Base-by-base conservation (phyloP, 176 grass and related monocot species). In the Phoenix roebelenii region DNA sequence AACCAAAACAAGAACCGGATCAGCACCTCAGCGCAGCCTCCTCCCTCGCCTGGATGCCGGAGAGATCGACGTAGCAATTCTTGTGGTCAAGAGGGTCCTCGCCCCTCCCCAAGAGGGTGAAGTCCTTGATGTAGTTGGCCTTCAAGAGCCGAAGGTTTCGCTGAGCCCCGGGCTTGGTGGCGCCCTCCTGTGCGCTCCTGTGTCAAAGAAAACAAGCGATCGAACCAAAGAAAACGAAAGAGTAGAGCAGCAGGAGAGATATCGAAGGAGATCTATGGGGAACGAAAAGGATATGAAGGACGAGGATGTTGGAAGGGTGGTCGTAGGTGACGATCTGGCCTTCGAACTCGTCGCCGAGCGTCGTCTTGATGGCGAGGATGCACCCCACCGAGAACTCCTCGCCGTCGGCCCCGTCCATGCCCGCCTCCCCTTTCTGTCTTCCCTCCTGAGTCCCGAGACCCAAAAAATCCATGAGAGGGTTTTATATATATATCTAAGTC, bases 291-390 rank as follows among this genome's bases (percentile, higher is more conserved):
- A 98, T 98, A 98, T 98, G 93, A 58, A 98, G 76, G 48, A 92
- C 79, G 84, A 98, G 75, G 25, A 98, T 81, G 82, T 92, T 92
- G 73, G 79, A 85, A 23, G 76, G 72, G 58, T 84, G 93, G 63
- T 98, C 87, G 79, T 85, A 92, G 70, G 78, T 77, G 44, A 97
- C 77, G 87, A 97, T 88, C 80, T 98, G 93, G 63, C 84, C 93
- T 55, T 91, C 79, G 75, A 92, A 76, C 25, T 92, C 87, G 2
- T 92, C 87, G 18, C 82, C 87, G 14, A 98, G 67, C 15, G 93
- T 92, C 25, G 93, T 92, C 57, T 78, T 76, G 17, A 82, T 65
- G 23, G 87, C 88, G 64, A 98, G 75, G 63, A 92, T 61, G 49
- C 86, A 83, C 25, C 93, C 93, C 4, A 92, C 77, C 7, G 93